Percentiles rank a stretch among this genome's conserved stretches.
These are phyloP conservation scores for Noccaea caerulescens DNA, from an alignment of 345 rosid species.

Conservation along the genomic window DNA sequence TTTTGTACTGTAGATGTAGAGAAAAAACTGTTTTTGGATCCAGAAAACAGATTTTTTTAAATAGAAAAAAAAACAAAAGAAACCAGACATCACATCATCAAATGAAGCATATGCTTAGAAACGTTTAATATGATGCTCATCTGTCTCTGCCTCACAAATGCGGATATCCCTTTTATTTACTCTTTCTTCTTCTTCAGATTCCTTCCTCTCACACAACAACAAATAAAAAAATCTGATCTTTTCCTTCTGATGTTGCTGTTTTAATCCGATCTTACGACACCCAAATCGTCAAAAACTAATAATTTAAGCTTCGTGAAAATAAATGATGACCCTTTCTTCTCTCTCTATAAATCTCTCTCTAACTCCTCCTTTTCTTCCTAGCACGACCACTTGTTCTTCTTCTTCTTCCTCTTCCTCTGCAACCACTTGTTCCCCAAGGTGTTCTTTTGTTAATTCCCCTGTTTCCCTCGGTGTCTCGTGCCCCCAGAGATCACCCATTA, in stretches of 20 bases:
- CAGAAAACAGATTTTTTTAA: background rate
- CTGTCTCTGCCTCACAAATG: slow-evolving; percentile 31
- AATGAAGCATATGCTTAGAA: slow-evolving; percentile 34
- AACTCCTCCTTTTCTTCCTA: slow-evolving; percentile 43
- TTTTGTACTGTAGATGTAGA: background rate
- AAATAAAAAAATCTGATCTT: background rate
- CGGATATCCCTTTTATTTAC: slow-evolving; percentile 27
- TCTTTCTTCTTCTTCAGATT: slow-evolving; percentile 30
- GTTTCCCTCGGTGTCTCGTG: slow-evolving; percentile 31
- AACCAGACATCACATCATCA: background rate
- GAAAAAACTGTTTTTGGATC: background rate
- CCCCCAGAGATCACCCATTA: slow-evolving; percentile 47
- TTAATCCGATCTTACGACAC: slow-evolving; percentile 31
- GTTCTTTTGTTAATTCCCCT: slow-evolving; percentile 27
- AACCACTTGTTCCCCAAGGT: slow-evolving; percentile 28
- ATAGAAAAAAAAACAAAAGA: background rate
- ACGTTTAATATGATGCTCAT: slow-evolving; percentile 26
- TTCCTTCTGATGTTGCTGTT: slow-evolving; percentile 30
- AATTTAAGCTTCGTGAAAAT: background rate
- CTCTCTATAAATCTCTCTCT: slow-evolving; percentile 60
- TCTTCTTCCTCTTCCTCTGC: slow-evolving; percentile 36
- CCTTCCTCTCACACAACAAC: background rate
- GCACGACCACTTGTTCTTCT: slow-evolving; percentile 32
- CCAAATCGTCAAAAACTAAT: slow-evolving; percentile 1
- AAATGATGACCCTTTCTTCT: slow-evolving; percentile 48